Evolutionary conservation across 805 yeast species (phyloP).

Genomic region (Naumovozyma dairenensis): DNA sequence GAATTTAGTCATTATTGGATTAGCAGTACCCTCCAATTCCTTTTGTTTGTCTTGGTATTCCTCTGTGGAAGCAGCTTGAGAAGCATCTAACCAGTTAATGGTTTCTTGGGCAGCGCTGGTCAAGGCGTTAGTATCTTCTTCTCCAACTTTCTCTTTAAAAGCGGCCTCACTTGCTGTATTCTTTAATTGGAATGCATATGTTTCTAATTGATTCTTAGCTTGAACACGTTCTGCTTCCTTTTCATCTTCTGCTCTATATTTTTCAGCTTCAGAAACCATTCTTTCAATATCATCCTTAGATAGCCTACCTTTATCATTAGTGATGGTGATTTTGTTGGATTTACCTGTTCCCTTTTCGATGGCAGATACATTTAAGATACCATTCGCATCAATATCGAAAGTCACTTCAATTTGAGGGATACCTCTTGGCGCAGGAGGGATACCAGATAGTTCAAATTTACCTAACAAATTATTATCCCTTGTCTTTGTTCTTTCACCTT

Average conservation of each 20-base stretch:
- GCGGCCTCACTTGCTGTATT: conserved; percentile 62
- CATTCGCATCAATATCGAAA: conserved; percentile 92
- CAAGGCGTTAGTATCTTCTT: conserved; percentile 53
- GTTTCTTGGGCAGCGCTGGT: conserved; percentile 73
- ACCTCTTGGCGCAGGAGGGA: conserved; percentile 98
- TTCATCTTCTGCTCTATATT: conserved; percentile 92
- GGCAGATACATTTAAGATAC: conserved; percentile 91
- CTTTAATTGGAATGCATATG: conserved; percentile 87
- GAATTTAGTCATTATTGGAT: conserved; percentile 94
- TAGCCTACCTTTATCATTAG: conserved; percentile 96
- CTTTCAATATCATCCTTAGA: conserved; percentile 94
- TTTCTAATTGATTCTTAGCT: conserved; percentile 89
- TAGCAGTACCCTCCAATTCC: conserved; percentile 87
- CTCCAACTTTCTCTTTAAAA: conserved; percentile 69
- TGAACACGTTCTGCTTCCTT: conserved; percentile 82
- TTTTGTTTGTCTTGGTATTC: conserved; percentile 87
- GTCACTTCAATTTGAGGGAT: conserved; percentile 96
- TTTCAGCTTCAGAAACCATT: conserved; percentile 95
- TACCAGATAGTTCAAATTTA: conserved; percentile 90
- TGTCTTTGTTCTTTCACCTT: conserved; percentile 95
- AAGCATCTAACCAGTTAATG: conserved; percentile 81
- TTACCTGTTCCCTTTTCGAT: conserved; percentile 97
- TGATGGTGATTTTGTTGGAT: conserved; percentile 89
- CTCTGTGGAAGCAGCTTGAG: conserved; percentile 83
- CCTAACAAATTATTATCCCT: conserved; percentile 93